Conservation (phyloP, 805 yeast species). For the Saccharomycodes ludwigii region DNA sequence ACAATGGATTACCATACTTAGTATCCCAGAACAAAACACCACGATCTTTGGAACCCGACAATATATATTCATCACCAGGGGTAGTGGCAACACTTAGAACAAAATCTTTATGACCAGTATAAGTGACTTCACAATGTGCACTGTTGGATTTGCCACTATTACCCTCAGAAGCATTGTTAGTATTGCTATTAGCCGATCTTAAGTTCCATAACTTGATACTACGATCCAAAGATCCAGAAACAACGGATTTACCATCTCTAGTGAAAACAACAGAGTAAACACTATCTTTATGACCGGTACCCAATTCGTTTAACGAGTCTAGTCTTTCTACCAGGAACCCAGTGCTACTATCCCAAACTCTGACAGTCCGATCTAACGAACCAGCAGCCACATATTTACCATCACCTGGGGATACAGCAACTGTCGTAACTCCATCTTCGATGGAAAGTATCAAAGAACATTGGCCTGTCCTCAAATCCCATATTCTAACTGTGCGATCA, state of each 20-base stretch:
- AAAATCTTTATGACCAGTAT: constrained; percentile 92
- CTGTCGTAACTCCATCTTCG: constrained; percentile 97
- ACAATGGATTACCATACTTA: constrained; percentile 75
- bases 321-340: constrained; percentile 86
- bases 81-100: constrained; percentile 90
- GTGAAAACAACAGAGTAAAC: constrained; percentile 93
- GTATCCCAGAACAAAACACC: constrained; percentile 98
- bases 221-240: constrained; percentile 89
- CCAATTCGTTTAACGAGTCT: constrained; percentile 77
- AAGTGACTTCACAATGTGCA: constrained; percentile 75
- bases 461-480: constrained; percentile 88
- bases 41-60: constrained; percentile 93
- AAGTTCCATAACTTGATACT: constrained; percentile 94
- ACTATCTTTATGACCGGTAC: constrained; percentile 92
- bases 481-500: constrained; percentile 88
- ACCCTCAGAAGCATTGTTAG: constrained; percentile 23
- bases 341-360: constrained; percentile 93
- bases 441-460: constrained; percentile 80
- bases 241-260: constrained; percentile 81
- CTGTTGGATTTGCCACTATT: constrained; percentile 28
- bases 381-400: constrained; percentile 94
- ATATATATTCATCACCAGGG: constrained; percentile 80
- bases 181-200: constrained; percentile 36
- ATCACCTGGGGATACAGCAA: constrained; percentile 83
- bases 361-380: constrained; percentile 83